Base-by-base conservation (phyloP, 2,329 filamentous ascomycete genomes). In the Waltergamsia citrina region DNA sequence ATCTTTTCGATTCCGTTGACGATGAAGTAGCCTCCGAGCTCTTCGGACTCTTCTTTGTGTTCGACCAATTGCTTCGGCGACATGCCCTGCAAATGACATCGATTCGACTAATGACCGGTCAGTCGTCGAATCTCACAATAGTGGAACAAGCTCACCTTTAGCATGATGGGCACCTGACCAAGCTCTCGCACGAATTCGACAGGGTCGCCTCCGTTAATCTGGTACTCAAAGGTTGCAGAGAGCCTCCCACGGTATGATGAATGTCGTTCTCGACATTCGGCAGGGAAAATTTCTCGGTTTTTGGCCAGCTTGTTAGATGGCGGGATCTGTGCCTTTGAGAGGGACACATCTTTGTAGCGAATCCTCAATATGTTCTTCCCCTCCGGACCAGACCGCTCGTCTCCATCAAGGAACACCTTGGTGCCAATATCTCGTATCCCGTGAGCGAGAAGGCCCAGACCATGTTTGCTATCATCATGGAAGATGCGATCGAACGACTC, bases 1-100 rank as follows among this genome's bases (percentile, higher is more conserved):
- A 96, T 76, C 65, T 95, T 96, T 59, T 98, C 92, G 51, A 88
- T 94, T 43, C 92, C 92, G 56, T 98, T 98, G 50, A 98, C 84
- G 49, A 98, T 78, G 53, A 96, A 98, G 58, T 96, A 98, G 29
- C 92, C 92, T 24, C 92, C 92, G 21, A 96, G 63, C 59, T 98
- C 92, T 59, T 98, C 92, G 0, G 88, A 84, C 59, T 98, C 92
- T 61, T 98, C 92, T 55, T 95, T 94, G 40, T 78, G 77, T 42
- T 82, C 71, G 20, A 96, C 86, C 12, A 98, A 71, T 49, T 83
- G 71, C 9, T 81, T 80, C 0, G 92, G 92, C 6, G 85, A 81
- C 48, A 88, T 80, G 41, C 82, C 81, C 56, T 94, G 81, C 18
- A 98, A 73, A 53, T 98, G 87, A 54, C 92, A 98, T 54, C 79